Evolutionary conservation across 768 basidiomycete genomes (phyloP).

Genomic region (Suillus sp.): DNA sequence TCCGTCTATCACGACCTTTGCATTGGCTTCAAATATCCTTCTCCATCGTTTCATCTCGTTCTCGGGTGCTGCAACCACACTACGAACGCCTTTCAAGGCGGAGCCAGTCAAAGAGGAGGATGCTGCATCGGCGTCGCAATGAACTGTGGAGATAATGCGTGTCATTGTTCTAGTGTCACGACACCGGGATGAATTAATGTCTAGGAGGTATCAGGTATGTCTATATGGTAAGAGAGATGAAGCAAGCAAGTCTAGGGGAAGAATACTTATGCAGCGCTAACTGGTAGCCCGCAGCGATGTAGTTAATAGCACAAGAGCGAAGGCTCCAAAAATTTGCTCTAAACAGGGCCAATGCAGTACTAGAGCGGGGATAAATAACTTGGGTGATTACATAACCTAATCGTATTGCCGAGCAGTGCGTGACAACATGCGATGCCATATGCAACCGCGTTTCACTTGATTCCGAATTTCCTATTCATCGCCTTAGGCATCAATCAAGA

Average conservation of each 20-base stretch:
- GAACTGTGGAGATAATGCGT: slow-evolving; percentile 49
- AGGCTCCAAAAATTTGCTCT: slow-evolving; percentile 13
- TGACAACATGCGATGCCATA: slow-evolving; percentile 6
- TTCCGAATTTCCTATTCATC: background rate
- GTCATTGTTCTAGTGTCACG: slow-evolving; percentile 35
- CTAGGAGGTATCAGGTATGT: slow-evolving; percentile 39
- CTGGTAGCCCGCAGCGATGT: slow-evolving; percentile 14
- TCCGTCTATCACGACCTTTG: slow-evolving; percentile 68
- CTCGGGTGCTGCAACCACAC: slow-evolving; percentile 71
- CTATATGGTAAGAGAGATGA: slow-evolving; percentile 24
- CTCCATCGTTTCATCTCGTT: slow-evolving; percentile 88
- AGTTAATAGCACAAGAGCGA: slow-evolving; percentile 11
- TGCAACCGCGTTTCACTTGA: background rate
- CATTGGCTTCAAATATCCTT: slow-evolving; percentile 82
- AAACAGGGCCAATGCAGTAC: slow-evolving; percentile 6
- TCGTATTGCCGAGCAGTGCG: slow-evolving; percentile 33
- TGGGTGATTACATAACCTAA: slow-evolving; percentile 32
- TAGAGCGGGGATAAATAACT: slow-evolving; percentile 38
- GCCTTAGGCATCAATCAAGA: slow-evolving; percentile 9
- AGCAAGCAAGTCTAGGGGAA: slow-evolving; percentile 25
- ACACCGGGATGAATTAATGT: slow-evolving; percentile 31
- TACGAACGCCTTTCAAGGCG: slow-evolving; percentile 66
- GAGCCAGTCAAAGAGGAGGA: slow-evolving; percentile 50
- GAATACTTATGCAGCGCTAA: slow-evolving; percentile 23
- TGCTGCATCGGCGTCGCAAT: slow-evolving; percentile 50